A percentile compares a stretch with the other conserved stretches of the same genome.
Conservation (phyloP, 108 stramenopile genomes). For the Nitzschia sp. region DNA sequence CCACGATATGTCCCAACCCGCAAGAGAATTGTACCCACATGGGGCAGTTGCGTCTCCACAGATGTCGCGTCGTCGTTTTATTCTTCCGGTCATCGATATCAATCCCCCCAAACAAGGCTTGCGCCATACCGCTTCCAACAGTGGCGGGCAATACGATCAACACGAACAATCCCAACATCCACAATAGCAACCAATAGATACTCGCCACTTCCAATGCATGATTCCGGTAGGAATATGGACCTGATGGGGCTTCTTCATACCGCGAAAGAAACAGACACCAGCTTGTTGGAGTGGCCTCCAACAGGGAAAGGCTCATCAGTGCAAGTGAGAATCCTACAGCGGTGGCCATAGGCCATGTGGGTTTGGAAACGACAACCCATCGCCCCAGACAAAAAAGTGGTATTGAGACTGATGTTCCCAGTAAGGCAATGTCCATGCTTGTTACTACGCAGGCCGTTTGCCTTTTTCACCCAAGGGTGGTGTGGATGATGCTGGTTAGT, state of each 20-base stretch:
- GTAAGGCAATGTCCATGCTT: constrained; percentile 12
- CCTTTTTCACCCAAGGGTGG: too few species aligned
- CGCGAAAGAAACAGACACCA: constrained; percentile 36
- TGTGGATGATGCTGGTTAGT: too few species aligned
- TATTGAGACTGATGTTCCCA: constrained; percentile 6
- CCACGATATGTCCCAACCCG: constrained; percentile 9
- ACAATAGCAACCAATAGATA: constrained; percentile 29
- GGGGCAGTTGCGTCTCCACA: constrained; percentile 8
- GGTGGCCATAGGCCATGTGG: constrained; percentile 2
- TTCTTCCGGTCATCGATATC: constrained; percentile 6
- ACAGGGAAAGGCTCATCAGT: constrained; percentile 47
- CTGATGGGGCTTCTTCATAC: background rate
- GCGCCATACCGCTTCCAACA: constrained; percentile 12
- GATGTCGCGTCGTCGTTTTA: background rate
- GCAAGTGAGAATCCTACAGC: constrained; percentile 47
- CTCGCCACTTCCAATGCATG: constrained; percentile 3
- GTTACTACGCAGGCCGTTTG: background rate
- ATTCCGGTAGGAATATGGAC: background rate
- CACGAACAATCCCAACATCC: constrained; percentile 19
- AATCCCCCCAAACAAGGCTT: background rate
- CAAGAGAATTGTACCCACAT: constrained; percentile 36
- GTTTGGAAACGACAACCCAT: background rate
- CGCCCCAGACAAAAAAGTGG: constrained; percentile 8
- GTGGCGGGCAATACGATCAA: constrained; percentile 23
- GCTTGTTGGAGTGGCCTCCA: constrained; percentile 52